These are phyloP conservation scores for Saccharomycopsis olivae DNA, from an alignment of 805 yeast genomes.

Conservation along the genomic window DNA sequence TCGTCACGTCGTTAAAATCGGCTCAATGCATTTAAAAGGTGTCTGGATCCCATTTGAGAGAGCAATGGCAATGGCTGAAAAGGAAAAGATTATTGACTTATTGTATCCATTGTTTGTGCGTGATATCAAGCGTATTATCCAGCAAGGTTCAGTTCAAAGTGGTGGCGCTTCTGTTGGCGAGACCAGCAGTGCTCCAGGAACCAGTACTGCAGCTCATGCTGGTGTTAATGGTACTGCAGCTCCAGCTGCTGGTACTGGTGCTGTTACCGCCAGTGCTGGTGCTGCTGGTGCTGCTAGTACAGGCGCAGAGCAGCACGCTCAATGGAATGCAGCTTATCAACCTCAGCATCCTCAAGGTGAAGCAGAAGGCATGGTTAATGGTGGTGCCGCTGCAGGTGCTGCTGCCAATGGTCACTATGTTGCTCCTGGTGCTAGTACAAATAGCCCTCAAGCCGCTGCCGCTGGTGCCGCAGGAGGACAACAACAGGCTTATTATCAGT, in stretches of 20 bases:
- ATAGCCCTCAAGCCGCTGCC: neutral
- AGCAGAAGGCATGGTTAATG: neutral
- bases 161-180: no score
- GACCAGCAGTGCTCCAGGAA: no score
- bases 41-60: conserved; percentile 87
- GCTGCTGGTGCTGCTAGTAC: conserved; percentile 17
- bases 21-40: conserved; percentile 81
- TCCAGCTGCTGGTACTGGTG: neutral
- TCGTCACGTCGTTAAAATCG: conserved; percentile 75
- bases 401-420: conserved; percentile 1
- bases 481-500: neutral
- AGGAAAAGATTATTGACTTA: conserved; percentile 61
- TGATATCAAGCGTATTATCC: conserved; percentile 67
- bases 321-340: conserved; percentile 20
- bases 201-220: neutral
- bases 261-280: conserved; percentile 11
- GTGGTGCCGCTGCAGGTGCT: conserved; percentile 2
- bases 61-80: conserved; percentile 71
- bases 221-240: neutral
- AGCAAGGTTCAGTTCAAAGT: no score
- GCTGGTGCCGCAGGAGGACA: neutral
- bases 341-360: neutral
- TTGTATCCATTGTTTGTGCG: conserved; percentile 62
- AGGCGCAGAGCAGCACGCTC: no score
- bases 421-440: neutral